A percentile compares a stretch with the other conserved stretches of the same genome.
These are phyloP conservation scores for Solanum chmielewskii DNA, from an alignment of 257 asterid genomes.

Conservation along the genomic window DNA sequence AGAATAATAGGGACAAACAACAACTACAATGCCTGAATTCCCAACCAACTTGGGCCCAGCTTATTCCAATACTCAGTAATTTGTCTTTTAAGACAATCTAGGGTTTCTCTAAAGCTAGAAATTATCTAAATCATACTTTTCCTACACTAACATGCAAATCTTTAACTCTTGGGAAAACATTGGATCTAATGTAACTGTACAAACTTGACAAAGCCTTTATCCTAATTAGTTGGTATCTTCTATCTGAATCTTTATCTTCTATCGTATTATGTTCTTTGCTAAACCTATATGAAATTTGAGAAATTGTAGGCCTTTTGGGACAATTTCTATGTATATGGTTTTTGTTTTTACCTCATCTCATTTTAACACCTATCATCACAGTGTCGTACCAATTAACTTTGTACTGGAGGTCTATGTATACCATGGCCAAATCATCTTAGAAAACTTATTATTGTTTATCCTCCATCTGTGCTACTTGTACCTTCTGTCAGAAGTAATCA, in stretches of 20 bases:
- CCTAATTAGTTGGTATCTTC: not conserved
- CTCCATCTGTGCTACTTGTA: not conserved
- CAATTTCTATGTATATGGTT: not conserved
- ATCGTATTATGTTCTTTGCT: not conserved
- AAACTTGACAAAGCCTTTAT: not conserved
- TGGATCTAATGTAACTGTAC: not conserved
- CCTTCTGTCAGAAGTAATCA: not conserved
- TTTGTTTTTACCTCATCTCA: not conserved
- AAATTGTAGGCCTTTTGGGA: not conserved
- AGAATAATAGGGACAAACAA: not conserved
- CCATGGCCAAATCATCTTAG: not conserved
- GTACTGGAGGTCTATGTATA: not conserved
- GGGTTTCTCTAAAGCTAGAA: not conserved
- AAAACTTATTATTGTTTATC: not conserved
- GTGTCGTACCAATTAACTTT: not conserved
- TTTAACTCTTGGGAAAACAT: not conserved
- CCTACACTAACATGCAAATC: not conserved
- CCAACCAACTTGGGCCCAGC: not conserved
- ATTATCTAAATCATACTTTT: not conserved
- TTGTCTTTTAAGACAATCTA: not conserved
- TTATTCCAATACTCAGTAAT: not conserved
- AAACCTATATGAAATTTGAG: not conserved
- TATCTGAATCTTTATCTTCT: not conserved
- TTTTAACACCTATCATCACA: not conserved
- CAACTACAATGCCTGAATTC: not conserved